Evolutionary conservation across 352 stramenopile genomes (phyloP), one percentile per base, ranked within the genome.

Genomic region (Phytophthora pinifolia): DNA sequence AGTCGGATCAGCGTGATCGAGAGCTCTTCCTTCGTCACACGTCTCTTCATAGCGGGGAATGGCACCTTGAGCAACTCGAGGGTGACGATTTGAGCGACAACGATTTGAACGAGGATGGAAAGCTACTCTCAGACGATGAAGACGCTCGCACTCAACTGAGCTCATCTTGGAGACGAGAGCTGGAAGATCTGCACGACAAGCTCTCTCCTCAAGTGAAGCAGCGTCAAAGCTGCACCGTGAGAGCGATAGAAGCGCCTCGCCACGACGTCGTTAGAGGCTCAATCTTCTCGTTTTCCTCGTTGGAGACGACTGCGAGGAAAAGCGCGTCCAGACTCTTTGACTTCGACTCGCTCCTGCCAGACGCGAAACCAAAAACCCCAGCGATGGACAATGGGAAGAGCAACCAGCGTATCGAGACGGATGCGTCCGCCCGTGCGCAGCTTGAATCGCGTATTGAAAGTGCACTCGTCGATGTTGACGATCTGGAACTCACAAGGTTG

Each of bases 321-420:
- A 47, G 29, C 25, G 12, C n/a, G 10, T 22, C 45, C 3, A 64
- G 45, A 10, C 45, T 88, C 10, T 88, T 84, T 45, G 72, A 84
- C 32, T 87, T 84, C 52, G 73, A 81, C 9, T 80, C 72, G n/a
- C 38, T 88, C 1, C 54, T 89, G 4, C 46, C 64, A 46, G 46
- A 67, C 14, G 25, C 39, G 9, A 41, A 57, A 41, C 25, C 47
- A 18, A 32, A 47, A 42, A 59, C 9, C 0, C 27, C 12, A 30
- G 20, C 20, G 6, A 18, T 9, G 20, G 34, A 46, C 4, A 18
- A 20, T 34, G 18, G 44, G 7, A 17, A 62, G 39, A 20, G 13
- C 34, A 39, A 3, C 20, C 6, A 17, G 22, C 1, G 17, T 14
- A 14, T 6, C 4, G 35, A 39, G 4, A n/a, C 37, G 2, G 34